Base-by-base conservation (phyloP, 1,139 yeast species). In the Yamadazyma kanchanaburiensis region DNA sequence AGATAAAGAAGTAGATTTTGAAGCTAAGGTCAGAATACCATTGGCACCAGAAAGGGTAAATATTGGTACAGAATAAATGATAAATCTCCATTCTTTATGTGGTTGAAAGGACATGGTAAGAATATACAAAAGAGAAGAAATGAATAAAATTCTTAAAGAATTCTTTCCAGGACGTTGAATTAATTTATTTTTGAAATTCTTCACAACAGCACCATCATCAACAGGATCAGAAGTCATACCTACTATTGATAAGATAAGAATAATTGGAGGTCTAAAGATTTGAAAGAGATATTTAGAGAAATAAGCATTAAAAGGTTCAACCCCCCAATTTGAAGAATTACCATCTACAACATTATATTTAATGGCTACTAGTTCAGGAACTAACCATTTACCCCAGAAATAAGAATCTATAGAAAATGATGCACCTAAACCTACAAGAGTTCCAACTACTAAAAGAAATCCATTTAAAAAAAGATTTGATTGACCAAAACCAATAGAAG, bases 41-140 rank as follows among this genome's bases (percentile, higher is more conserved):
- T 72, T 65, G 4, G 94, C 81, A 3, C 86, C 89, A 24, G 72
- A 54, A 21, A 81, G 48, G 0, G 83, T 74, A 35, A 86, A 54
- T 0, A 83, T 63, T 2, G 97, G 96, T 8, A 81, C 59, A 0
- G 78, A 64, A 50, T 89, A 91, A 11, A 82, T 61, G 30, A 91
- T 77, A 45, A 89, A 91, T 44, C 97, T 72, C 95, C 95, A 87
- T 61, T 91, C 97, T 53, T 89, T 91, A 46, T 89, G 97, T 2
- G 94, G 91, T 52, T 84, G 94, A 33, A 81, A 53, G 0, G 96
- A 88, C 71, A 88, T 71, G 3, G 74, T 51, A 3, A 64, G 43
- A 18, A 87, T 68, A 50, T 64, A 89, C 8, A 75, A 31, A 3
- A 78, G 22, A 0, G 83, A 59, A 0, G 87, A 62, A 4, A 54